Conservation (phyloP, 306 rosid species). For the Inga leiocalycina region DNA sequence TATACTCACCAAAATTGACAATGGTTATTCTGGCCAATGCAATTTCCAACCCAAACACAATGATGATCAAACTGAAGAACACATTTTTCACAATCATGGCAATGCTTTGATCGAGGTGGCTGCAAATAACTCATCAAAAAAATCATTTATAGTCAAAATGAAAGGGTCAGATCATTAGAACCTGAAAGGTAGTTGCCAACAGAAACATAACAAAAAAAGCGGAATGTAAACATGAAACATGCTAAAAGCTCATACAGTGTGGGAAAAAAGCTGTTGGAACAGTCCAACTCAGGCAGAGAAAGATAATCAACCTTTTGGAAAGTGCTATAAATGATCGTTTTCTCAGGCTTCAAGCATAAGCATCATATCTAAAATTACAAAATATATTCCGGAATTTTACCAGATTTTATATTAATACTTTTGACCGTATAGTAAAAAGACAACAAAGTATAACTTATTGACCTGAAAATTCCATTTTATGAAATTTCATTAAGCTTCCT, state of each 20-base stretch:
- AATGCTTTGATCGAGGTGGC: conserved; percentile 98
- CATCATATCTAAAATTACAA: conserved; percentile 25
- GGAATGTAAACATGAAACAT: conserved; percentile 17
- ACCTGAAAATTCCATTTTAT: neutral
- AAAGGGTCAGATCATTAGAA: conserved; percentile 27
- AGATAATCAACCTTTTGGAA: conserved; percentile 6
- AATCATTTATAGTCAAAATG: conserved; percentile 33
- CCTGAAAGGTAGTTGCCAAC: conserved; percentile 9
- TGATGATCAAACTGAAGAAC: conserved; percentile 99
- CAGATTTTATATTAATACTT: conserved; percentile 16
- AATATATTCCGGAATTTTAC: conserved; percentile 13
- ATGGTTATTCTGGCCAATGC: conserved; percentile 95
- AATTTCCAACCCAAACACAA: conserved; percentile 99
- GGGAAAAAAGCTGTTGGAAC: conserved; percentile 20
- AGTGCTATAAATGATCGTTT: conserved; percentile 10
- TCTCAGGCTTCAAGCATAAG: conserved; percentile 7
- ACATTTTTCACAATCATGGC: conserved; percentile 96
- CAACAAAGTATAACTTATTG: neutral
- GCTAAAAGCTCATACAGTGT: conserved; percentile 24
- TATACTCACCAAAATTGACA: conserved; percentile 93
- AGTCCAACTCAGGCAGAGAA: conserved; percentile 11
- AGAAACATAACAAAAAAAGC: neutral
- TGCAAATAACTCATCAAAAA: conserved; percentile 46
- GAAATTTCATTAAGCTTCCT: conserved; percentile 7
- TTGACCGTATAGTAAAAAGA: conserved; percentile 17